Base-by-base conservation (phyloP, 495 filamentous ascomycete species). In the Penicillium argentinense region DNA sequence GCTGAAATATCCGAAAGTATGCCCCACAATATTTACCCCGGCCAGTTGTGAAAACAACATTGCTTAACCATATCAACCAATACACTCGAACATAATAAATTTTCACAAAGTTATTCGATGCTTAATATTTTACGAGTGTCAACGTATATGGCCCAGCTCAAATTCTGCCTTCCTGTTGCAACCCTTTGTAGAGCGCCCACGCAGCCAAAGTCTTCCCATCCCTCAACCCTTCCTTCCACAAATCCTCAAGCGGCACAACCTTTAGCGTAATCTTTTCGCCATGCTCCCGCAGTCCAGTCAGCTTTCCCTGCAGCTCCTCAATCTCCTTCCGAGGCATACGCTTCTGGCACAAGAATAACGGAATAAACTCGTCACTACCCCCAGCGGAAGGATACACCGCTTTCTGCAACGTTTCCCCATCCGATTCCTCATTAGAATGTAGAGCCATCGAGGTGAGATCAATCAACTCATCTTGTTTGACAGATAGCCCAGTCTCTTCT, bases 231-330 rank as follows among this genome's bases (percentile, higher is more conserved):
- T 85, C 84, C 51, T 73, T 81, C 90, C 90, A 96, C 30, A 95
- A 54, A 54, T 90, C 71, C 60, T 80, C 72, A 67, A 95, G 66
- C 33, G 56, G 77, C 17, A 93, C 81, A 49, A 95, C 49, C 73
- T 88, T 88, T 68, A 82, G 73, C 33, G 76, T 87, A 47, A 95
- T 96, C 69, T 83, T 93, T 76, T 96, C 91, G 9, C 86, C 86
- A 22, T 90, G 64, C 8, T 88, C 79, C 41, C 88, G 74, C 52
- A 92, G 49, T 2, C 91, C 91, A 3, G 89, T 92, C 63, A 91
- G 66, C 45, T 81, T 87, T 3, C 89, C 90, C 43, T 80, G 77
- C 79, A 87, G 81, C 27, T 81, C 78, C 43, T 81, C 70, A 53
- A 96, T 75, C 54, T 82, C 76, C 17, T 64, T 67, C 39, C 81